Evolutionary conservation across 257 asterid species (phyloP).

Genomic region (Solanum medicagineum): DNA sequence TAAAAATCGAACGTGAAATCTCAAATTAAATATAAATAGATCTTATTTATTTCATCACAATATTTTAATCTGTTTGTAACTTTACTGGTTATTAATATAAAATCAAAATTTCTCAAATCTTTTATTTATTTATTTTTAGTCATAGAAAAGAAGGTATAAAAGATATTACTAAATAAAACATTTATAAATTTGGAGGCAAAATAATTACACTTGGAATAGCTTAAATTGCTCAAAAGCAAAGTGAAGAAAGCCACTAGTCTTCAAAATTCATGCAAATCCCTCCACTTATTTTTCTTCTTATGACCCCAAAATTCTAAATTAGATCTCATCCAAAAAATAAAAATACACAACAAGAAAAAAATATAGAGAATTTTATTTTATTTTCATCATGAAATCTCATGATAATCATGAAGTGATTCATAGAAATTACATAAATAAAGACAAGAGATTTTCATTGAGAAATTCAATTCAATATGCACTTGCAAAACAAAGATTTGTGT

Average conservation of each 20-base stretch:
- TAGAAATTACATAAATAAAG: not conserved
- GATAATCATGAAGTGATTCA: not conserved
- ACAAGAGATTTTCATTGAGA: not conserved
- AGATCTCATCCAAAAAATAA: not conserved
- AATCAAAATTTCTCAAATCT: not conserved
- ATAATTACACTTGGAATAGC: not conserved
- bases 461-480: slow-evolving; percentile 21
- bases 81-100: not conserved
- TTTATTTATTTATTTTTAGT: not conserved
- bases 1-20: not conserved
- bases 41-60: not conserved
- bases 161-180: not conserved
- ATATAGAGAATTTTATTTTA: not conserved
- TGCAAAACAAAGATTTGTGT: slow-evolving; percentile 41
- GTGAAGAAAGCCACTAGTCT: not conserved
- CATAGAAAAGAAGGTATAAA: not conserved
- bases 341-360: not conserved
- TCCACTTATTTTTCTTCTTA: not conserved
- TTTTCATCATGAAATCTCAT: not conserved
- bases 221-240: not conserved
- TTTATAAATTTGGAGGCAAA: not conserved
- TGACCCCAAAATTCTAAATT: not conserved
- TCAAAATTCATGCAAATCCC: not conserved
- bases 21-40: not conserved
- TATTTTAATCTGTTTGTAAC: too few relatives aligned